Evolutionary conservation across 1,284 basidiomycete genomes (phyloP).

Genomic region (Melampsora occidentalis): DNA sequence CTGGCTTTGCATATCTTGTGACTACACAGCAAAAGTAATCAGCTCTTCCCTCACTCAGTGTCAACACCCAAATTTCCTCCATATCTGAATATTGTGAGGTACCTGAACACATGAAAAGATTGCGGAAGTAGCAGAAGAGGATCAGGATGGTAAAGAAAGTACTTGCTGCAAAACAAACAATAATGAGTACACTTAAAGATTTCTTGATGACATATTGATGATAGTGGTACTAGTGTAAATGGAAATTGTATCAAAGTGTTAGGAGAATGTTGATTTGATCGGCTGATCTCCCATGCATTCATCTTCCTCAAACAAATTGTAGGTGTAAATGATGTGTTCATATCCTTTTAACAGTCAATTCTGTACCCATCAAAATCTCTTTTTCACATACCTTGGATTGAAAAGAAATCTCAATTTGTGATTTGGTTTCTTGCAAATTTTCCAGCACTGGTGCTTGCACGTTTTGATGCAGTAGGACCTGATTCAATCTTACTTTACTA

Average conservation of each 20-base stretch:
- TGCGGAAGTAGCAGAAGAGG: slow-evolving; percentile 27
- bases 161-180: slow-evolving; percentile 82
- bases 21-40: no score
- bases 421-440: slow-evolving; percentile 97
- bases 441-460: slow-evolving; percentile 83
- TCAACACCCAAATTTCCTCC: no score
- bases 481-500: slow-evolving; percentile 93
- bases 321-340: slow-evolving; percentile 1
- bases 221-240: slow-evolving; percentile 85
- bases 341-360: slow-evolving; percentile 66
- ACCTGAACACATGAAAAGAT: slow-evolving; percentile 58
- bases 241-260: slow-evolving; percentile 87
- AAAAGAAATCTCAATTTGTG: slow-evolving; percentile 88
- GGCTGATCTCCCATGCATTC: slow-evolving; percentile 13
- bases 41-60: no score
- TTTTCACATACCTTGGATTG: slow-evolving; percentile 85
- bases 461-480: slow-evolving; percentile 94
- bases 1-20: no score
- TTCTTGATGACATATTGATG: slow-evolving; percentile 97
- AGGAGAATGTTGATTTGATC: slow-evolving; percentile 73
- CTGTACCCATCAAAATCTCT: slow-evolving; percentile 94
- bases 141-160: slow-evolving; percentile 61
- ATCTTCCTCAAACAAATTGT: neutral
- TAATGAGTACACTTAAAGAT: slow-evolving; percentile 86
- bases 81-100: no score